Evolutionary conservation across 495 filamentous ascomycete genomes (phyloP), one percentile per base, ranked within the genome.

Genomic region (Podospora conica): DNA sequence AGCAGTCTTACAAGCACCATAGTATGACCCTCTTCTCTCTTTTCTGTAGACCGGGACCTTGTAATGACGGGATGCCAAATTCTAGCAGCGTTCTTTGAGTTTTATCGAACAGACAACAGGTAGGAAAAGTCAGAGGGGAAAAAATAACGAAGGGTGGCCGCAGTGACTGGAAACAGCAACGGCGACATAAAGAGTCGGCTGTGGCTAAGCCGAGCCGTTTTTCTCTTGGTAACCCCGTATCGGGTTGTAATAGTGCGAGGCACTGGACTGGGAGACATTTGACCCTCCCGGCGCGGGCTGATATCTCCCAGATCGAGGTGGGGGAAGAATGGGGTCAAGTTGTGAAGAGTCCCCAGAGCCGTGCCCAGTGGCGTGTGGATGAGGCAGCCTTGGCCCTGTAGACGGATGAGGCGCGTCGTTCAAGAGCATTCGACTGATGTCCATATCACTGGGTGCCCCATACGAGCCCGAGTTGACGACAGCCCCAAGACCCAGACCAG

Each of bases 401-500:
- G 21, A 11, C 54, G 53, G 28, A 48, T 48, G 40, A n/a, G 18
- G 40, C 40, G 40, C 61, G 29, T 67, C 65, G 11, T 67, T 40
- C 71, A 31, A 68, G 68, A 66, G 58, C 54, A 60, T 64, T 60
- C 22, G 74, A 23, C 27, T 69, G 55, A 61, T 70, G 63, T 55
- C 71, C 73, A 28, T 69, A 21, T 53, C 71, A 22, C 58, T 57
- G 7, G 65, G 55, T 15, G 25, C 28, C 15, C 27, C 63, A 22
- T 27, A 59, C 11, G 31, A 15, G 33, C 48, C 62, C 1, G 40
- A 48, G 8, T 48, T 68, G 71, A 71, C 25, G 68, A 67, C n/a
- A 72, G 24, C 24, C 60, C 63, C 20, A 61, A 15, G n/a, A 20
- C 12, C 23, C 54, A 18, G 9, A 12, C 27, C 59, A 3, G 59